A percentile compares a stretch with the other conserved stretches of the same genome.
Conservation (phyloP, 306 rosid genomes). For the Cicer pinnatifidum region DNA sequence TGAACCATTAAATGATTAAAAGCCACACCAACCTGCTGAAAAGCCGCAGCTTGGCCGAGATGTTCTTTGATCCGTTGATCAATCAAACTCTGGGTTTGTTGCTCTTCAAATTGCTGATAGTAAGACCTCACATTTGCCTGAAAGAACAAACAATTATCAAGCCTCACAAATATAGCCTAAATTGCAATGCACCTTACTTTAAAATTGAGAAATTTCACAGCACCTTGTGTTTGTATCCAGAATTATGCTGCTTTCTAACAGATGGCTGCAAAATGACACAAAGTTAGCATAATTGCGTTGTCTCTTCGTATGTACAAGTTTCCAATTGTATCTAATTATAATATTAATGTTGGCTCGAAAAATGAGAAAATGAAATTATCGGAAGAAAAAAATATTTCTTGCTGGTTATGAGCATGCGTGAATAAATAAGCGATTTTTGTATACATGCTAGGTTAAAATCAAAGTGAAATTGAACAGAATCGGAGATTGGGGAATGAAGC, state of each 20-base stretch:
- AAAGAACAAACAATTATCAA: slow-evolving; percentile 24
- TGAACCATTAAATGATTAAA: slow-evolving; percentile 67
- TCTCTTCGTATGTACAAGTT: no score
- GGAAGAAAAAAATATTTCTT: not conserved
- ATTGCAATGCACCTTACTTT: not conserved
- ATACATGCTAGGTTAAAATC: not conserved
- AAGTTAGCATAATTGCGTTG: not conserved
- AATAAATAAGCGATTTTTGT: not conserved
- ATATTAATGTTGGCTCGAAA: not conserved
- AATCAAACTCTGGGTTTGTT: slow-evolving; percentile 90
- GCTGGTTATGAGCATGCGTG: not conserved
- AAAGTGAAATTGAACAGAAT: not conserved
- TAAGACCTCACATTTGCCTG: slow-evolving; percentile 89
- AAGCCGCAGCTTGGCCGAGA: slow-evolving; percentile 92
- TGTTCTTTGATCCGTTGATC: slow-evolving; percentile 97
- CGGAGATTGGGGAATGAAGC: not conserved
- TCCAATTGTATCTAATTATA: not conserved
- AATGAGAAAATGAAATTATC: not conserved
- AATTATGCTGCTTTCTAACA: slow-evolving; percentile 96
- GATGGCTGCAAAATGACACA: slow-evolving; percentile 72
- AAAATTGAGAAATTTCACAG: not conserved
- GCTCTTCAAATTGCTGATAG: slow-evolving; percentile 96
- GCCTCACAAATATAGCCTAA: not conserved
- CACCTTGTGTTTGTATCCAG: slow-evolving; percentile 98
- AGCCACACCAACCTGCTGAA: slow-evolving; percentile 88